Conservation (phyloP, 768 basidiomycete genomes). For the Tricholoma bakamatsutake region DNA sequence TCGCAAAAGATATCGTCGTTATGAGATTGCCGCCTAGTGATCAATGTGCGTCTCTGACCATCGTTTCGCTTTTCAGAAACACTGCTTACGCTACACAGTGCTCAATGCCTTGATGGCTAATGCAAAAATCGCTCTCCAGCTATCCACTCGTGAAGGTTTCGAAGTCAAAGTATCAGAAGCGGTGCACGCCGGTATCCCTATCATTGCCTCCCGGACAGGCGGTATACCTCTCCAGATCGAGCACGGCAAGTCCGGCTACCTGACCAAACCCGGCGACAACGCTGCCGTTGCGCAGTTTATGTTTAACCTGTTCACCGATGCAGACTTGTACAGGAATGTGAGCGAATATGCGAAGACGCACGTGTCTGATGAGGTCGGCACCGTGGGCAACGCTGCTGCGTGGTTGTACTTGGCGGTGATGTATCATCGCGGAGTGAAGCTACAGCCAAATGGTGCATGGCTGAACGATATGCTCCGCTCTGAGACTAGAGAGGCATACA, state of each 20-base stretch:
- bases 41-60: slow-evolving; percentile 48
- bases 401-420: slow-evolving; percentile 70
- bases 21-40: slow-evolving; percentile 82
- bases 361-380: slow-evolving; percentile 80
- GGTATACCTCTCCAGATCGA: slow-evolving; percentile 92
- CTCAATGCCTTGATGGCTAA: slow-evolving; percentile 88
- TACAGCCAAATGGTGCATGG: slow-evolving; percentile 80
- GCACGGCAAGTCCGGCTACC: slow-evolving; percentile 83
- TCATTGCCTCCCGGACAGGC: slow-evolving; percentile 81
- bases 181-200: slow-evolving; percentile 84
- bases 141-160: slow-evolving; percentile 92
- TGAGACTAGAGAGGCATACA: slow-evolving; percentile 70
- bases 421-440: slow-evolving; percentile 69
- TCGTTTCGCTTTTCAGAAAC: neutral
- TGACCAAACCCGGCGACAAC: slow-evolving; percentile 75
- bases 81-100: slow-evolving; percentile 35
- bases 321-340: slow-evolving; percentile 56
- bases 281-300: slow-evolving; percentile 69
- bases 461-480: slow-evolving; percentile 74
- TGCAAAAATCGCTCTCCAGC: slow-evolving; percentile 83
- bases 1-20: slow-evolving; percentile 62
- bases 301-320: slow-evolving; percentile 72
- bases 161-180: slow-evolving; percentile 97
- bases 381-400: slow-evolving; percentile 70
- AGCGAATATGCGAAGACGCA: slow-evolving; percentile 66